Evolutionary conservation across 164 flowering plant species (phyloP).

Genomic region (Vitis amurensis): DNA sequence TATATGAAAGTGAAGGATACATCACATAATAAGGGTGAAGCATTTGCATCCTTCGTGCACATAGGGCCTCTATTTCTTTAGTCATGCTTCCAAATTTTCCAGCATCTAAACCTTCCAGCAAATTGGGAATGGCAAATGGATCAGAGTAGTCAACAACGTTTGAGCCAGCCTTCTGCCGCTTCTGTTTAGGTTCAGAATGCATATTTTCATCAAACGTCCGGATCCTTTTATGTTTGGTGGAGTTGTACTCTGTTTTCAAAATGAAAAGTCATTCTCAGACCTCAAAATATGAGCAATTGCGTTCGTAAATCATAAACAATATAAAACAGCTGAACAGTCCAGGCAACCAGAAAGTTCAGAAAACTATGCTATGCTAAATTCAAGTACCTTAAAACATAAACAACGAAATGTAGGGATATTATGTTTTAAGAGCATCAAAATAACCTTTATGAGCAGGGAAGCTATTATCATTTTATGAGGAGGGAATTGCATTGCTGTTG

Average conservation of each 20-base stretch:
- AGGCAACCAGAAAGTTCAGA: not conserved
- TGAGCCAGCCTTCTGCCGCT: not conserved
- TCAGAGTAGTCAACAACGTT: constrained; percentile 28
- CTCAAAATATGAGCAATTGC: not conserved
- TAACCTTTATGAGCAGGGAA: too few species aligned
- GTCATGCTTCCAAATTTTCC: constrained; percentile 41
- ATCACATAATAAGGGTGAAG: constrained; percentile 3
- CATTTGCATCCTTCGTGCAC: constrained; percentile 15
- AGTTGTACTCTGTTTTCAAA: not conserved
- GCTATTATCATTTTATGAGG: too few species aligned
- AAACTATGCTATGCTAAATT: too few species aligned
- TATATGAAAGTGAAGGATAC: constrained; percentile 19
- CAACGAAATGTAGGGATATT: too few species aligned
- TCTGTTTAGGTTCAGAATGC: not conserved
- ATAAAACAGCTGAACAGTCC: not conserved
- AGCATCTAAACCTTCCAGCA: constrained; percentile 23
- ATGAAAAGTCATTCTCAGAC: not conserved
- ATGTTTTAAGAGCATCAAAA: too few species aligned
- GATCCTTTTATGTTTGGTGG: not conserved
- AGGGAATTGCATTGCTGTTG: too few species aligned
- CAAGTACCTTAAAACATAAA: too few species aligned
- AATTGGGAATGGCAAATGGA: constrained; percentile 25
- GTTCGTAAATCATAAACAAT: not conserved
- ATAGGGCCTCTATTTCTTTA: constrained; percentile 28
- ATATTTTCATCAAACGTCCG: not conserved